These are phyloP conservation scores for Passalora sequoiae DNA, from an alignment of 2,329 filamentous ascomycete species.

Conservation along the genomic window DNA sequence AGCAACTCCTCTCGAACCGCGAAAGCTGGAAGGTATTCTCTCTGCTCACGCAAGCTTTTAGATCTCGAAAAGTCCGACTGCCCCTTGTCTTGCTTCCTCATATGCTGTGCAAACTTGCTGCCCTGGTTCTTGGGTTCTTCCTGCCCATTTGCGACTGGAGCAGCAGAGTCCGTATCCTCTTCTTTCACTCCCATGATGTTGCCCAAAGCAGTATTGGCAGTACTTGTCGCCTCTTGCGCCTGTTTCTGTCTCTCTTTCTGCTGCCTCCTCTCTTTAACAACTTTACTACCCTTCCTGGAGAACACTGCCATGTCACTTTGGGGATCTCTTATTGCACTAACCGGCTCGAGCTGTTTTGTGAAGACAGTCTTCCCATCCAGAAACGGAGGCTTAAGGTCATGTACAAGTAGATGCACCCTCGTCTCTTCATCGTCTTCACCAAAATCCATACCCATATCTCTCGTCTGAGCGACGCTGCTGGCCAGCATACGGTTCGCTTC, in stretches of 20 bases:
- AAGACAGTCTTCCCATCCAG: slow-evolving; percentile 92
- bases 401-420: slow-evolving; percentile 82
- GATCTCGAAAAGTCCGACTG: slow-evolving; percentile 89
- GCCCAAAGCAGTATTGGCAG: slow-evolving; percentile 84
- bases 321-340: slow-evolving; percentile 84
- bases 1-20: slow-evolving; percentile 90
- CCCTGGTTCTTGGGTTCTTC: slow-evolving; percentile 57
- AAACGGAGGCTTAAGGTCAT: slow-evolving; percentile 91
- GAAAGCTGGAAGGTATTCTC: slow-evolving; percentile 91
- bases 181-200: slow-evolving; percentile 96
- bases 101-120: slow-evolving; percentile 81
- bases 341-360: slow-evolving; percentile 92
- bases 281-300: slow-evolving; percentile 86
- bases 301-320: slow-evolving; percentile 99
- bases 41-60: slow-evolving; percentile 84
- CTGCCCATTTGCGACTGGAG: slow-evolving; percentile 56
- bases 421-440: slow-evolving; percentile 86
- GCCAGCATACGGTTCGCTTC: slow-evolving; percentile 98
- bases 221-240: slow-evolving; percentile 88
- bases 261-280: slow-evolving; percentile 85
- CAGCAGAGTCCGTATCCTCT: slow-evolving; percentile 79
- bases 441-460: slow-evolving; percentile 66
- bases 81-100: slow-evolving; percentile 76
- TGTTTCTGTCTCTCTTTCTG: slow-evolving; percentile 91
- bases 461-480: slow-evolving; percentile 89